phyloP scores from a whole-genome alignment of 352 stramenopile species.

The Pythium insidiosum region DNA sequence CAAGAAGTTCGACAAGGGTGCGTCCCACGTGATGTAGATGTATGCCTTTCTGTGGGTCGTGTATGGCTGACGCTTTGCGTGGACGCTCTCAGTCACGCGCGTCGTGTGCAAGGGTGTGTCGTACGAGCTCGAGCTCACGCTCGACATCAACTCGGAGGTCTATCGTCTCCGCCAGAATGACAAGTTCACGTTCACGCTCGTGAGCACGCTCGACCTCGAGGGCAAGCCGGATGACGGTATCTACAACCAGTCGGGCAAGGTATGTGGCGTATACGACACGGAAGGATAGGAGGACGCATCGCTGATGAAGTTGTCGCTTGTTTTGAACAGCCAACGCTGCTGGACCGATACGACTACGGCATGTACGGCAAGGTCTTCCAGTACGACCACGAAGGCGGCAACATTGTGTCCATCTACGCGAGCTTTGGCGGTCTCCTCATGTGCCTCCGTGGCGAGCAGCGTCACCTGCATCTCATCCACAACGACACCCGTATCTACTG shows the following conservation, averaged over 20 bases:
- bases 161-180: constrained; percentile 94
- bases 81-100: constrained; percentile 91
- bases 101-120: constrained; percentile 95
- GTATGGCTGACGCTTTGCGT: no score
- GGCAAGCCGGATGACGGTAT: constrained; percentile 93
- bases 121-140: constrained; percentile 95
- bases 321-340: constrained; percentile 75
- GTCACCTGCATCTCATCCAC: constrained; percentile 95
- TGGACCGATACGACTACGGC: constrained; percentile 98
- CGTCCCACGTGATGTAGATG: no score
- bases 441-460: constrained; percentile 95
- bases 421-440: constrained; percentile 97
- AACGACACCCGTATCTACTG: constrained; percentile 96
- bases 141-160: constrained; percentile 98
- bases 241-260: constrained; percentile 89
- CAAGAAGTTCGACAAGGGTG: constrained; percentile 96
- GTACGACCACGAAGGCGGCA: constrained; percentile 93
- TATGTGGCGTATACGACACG: constrained; percentile 19
- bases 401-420: constrained; percentile 90
- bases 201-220: constrained; percentile 95
- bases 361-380: constrained; percentile 99
- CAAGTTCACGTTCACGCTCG: constrained; percentile 95
- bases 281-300: not conserved
- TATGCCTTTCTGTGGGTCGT: no score
- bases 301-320: constrained; percentile 3